Percentiles rank a stretch among this genome's conserved stretches.
Conservation (phyloP, 1,284 basidiomycete species). For the Ceratobasidium sp. region DNA sequence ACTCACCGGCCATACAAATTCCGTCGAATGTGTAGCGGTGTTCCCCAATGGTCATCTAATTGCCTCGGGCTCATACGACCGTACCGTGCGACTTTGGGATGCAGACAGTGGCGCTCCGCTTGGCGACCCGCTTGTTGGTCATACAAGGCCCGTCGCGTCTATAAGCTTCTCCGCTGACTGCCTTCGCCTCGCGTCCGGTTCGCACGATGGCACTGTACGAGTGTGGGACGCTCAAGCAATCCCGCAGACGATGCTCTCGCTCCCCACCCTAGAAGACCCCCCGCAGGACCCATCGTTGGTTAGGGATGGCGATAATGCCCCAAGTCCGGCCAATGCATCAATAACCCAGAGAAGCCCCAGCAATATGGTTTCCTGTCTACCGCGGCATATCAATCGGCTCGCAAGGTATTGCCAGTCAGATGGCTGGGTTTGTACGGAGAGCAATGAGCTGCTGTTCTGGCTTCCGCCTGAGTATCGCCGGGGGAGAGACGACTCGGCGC, state of each 20-base stretch:
- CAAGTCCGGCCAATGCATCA: no score
- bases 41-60: slow-evolving; percentile 89
- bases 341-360: no score
- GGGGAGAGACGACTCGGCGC: background rate
- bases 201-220: background rate
- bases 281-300: no score
- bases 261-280: no score
- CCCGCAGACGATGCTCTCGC: no score
- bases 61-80: slow-evolving; percentile 92
- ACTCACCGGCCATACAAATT: slow-evolving; percentile 62
- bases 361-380: no score
- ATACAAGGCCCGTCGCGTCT: background rate
- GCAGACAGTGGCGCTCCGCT: background rate
- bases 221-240: background rate
- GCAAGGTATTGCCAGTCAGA: background rate
- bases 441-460: background rate
- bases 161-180: background rate
- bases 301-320: no score
- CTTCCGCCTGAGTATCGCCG: background rate
- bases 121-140: background rate
- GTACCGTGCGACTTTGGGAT: slow-evolving; percentile 91
- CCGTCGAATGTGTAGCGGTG: slow-evolving; percentile 82
- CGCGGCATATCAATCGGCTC: no score
- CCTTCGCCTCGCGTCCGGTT: background rate
- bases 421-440: background rate